Evolutionary conservation across 495 filamentous ascomycete genomes (phyloP), one percentile per base, ranked within the genome.

Genomic region (Penicillium antarcticum): DNA sequence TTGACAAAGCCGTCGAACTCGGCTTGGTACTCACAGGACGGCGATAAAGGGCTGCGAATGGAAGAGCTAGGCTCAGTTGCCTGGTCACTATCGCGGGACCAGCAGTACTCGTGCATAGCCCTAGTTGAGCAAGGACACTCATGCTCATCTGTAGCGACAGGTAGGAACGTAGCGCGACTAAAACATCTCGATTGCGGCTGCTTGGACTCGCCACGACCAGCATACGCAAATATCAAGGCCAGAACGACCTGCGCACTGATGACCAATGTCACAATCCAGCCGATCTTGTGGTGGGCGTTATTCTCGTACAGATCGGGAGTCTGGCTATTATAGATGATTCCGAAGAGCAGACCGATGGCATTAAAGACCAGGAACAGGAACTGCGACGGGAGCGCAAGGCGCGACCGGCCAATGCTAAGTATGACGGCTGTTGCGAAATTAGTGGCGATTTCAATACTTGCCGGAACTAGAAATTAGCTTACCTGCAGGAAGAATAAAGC

Each of bases 291-390:
- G 64, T 97, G 95, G 5, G 87, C 81, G 62, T 96, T 95, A 62
- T 89, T 87, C 43, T 84, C 80, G 62, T 97, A 97, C 1, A 98
- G 71, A 66, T 96, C 89, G 2, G 91, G 91, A 0, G 91, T 96
- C 40, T 80, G 83, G 55, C 77, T 77, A 63, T 92, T 89, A 72
- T 96, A 96, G 16, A 94, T 74, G 46, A 85, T 80, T 3, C 83
- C 87, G 35, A 91, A 60, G 21, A 95, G 63, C 45, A 95, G 56
- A 33, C 87, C 91, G 13, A 87, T 56, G 4, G 74, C 84, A 67
- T 96, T 92, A 19, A 83, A 62, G 10, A 80, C 66, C 33, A 92
- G 71, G 70, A 98, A 97, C 4, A 81, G 45, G 53, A 91, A 79
- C 65, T 97, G 91, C 21, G 80, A 71, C 14, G 76, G 75, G 0